Evolutionary conservation across 2,329 filamentous ascomycete genomes (phyloP), one percentile per base, ranked within the genome.

Genomic region (Arthrobotrys pseudoclavata): DNA sequence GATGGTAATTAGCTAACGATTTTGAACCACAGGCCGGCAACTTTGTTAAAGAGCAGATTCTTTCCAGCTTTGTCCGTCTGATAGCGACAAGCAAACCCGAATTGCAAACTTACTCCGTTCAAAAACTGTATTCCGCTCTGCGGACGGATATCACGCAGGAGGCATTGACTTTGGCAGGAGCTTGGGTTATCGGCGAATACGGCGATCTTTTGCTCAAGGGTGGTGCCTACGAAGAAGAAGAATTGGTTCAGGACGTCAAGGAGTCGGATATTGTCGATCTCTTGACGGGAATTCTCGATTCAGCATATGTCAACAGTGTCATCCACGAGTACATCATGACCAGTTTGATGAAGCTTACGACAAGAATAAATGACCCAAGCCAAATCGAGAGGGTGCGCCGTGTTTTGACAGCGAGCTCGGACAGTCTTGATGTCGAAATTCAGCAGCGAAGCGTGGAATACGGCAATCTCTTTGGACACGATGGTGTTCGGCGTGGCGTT

Each of bases 121-220:
- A 97, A 83, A 99, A 98, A 84, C 87, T 99, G 5, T 99, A 97
- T 83, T 87, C 90, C 20, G 92, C 92, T 78, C 86, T 99, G 69
- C 97, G 96, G 84, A 96, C 97, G 80, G 96, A 99, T 81, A 97
- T 99, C 81, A 97, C 95, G 1, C 96, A 99, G 83, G 96, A 99
- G 84, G 96, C 94, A 79, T 86, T 99, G 79, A 97, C 94, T 7
- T 88, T 98, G 79, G 94, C 95, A 61, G 96, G 93, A 42, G 91
- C 96, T 5, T 99, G 96, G 96, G 96, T 96, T 67, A 97, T 99
- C 83, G 96, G 96, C 82, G 96, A 99, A 85, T 99, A 94, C 82
- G 95, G 93, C 12, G 96, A 99, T 84, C 89, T 92, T 20, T 87
- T 99, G n/a, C 87, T 99, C 40, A 89, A 89, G 76, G 94, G 94